Percentiles rank a stretch among this genome's conserved stretches.
Evolutionary conservation across 2,329 filamentous ascomycete genomes (phyloP).

Genomic region (Cladophialophora bantiana): DNA sequence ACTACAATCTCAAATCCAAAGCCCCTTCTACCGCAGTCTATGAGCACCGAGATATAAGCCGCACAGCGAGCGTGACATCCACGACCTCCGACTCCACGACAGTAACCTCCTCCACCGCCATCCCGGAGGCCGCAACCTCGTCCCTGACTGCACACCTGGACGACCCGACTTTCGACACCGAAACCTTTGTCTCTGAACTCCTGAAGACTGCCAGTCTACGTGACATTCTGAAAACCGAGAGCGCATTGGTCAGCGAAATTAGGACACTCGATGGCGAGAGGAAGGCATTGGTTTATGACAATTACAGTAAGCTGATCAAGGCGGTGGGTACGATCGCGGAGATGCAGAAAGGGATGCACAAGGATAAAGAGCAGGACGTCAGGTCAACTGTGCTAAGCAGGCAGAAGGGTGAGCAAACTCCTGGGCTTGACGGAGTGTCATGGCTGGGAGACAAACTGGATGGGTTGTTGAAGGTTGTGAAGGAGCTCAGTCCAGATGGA

Average conservation of each 20-base stretch:
- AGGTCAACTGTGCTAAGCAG: constrained; percentile 39
- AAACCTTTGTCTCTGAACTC: constrained; percentile 59
- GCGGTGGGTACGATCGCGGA: constrained; percentile 95
- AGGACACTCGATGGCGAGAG: constrained; percentile 91
- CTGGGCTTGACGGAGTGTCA: constrained; percentile 35
- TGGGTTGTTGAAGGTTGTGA: constrained; percentile 55
- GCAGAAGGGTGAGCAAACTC: constrained; percentile 12
- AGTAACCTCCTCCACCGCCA: constrained; percentile 48
- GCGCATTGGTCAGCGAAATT: constrained; percentile 70
- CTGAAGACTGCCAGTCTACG: constrained; percentile 51
- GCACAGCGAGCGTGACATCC: constrained; percentile 39
- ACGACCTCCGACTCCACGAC: constrained; percentile 47
- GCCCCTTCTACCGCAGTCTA: constrained; percentile 34
- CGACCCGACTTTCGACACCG: constrained; percentile 72
- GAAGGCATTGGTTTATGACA: constrained; percentile 97
- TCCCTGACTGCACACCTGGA: constrained; percentile 68
- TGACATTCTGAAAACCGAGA: constrained; percentile 54
- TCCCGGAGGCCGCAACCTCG: constrained; percentile 52
- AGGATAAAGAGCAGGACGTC: constrained; percentile 50
- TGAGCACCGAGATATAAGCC: constrained; percentile 40
- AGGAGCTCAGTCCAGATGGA: constrained; percentile 53
- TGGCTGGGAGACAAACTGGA: constrained; percentile 39
- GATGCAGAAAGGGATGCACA: constrained; percentile 59
- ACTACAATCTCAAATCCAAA: constrained; percentile 79
- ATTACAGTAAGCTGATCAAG: constrained; percentile 95